Conservation (phyloP, 2,329 filamentous ascomycete genomes). For the Botrytis deweyae region DNA sequence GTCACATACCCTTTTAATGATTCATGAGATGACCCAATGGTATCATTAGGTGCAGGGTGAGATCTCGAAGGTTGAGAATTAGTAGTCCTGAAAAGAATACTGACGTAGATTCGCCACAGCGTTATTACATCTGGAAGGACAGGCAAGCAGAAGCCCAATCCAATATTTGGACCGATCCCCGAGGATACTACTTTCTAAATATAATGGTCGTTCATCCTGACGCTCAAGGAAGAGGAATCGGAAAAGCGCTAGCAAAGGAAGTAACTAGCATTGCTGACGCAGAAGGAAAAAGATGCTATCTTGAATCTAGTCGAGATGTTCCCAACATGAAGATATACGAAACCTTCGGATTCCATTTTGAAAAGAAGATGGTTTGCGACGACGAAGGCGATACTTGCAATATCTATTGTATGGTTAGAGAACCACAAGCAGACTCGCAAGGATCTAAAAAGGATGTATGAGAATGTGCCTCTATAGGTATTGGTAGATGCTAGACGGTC, state of each 20-base stretch:
- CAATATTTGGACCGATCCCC: conserved; percentile 61
- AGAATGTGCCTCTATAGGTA: not conserved
- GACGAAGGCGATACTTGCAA: conserved; percentile 58
- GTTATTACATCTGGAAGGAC: conserved; percentile 73
- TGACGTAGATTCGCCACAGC: conserved; percentile 38
- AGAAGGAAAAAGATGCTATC: conserved; percentile 64
- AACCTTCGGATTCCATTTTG: conserved; percentile 64
- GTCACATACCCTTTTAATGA: not conserved
- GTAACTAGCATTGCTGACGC: conserved; percentile 63
- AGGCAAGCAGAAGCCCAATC: conserved; percentile 61
- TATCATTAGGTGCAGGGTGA: not conserved
- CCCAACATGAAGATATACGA: conserved; percentile 72
- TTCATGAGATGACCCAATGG: not conserved
- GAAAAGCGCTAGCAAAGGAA: conserved; percentile 60
- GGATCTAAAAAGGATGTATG: conserved; percentile 11
- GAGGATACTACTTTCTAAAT: conserved; percentile 75
- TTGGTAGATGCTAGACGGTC: not conserved
- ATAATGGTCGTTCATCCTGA: conserved; percentile 68
- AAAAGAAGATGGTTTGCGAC: conserved; percentile 64
- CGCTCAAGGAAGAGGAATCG: conserved; percentile 65
- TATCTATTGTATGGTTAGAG: conserved; percentile 51
- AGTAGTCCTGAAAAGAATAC: not conserved
- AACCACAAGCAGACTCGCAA: conserved; percentile 35
- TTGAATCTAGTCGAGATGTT: conserved; percentile 66
- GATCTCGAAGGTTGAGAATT: not conserved